Evolutionary conservation across 2,329 filamentous ascomycete species (phyloP).

Genomic region (Paecilomyces sp.): DNA sequence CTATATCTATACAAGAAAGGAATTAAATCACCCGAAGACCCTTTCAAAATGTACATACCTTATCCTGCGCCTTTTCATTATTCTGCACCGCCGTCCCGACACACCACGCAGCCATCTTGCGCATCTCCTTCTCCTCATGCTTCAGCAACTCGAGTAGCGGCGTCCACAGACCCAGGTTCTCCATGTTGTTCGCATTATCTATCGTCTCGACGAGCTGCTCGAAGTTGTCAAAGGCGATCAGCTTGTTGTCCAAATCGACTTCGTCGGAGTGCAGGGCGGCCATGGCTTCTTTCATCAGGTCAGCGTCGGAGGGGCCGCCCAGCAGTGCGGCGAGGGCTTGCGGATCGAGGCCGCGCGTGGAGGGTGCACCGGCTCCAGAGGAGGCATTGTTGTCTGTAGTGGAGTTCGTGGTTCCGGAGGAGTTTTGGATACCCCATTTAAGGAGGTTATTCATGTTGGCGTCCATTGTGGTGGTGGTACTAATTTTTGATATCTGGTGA

Average conservation of each 20-base stretch:
- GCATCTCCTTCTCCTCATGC: constrained; percentile 62
- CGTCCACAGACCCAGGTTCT: constrained; percentile 70
- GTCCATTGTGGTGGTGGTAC: constrained; percentile 40
- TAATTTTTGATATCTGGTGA: neutral
- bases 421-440: constrained; percentile 69
- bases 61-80: constrained; percentile 78
- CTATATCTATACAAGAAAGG: constrained; percentile 12
- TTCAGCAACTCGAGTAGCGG: constrained; percentile 68
- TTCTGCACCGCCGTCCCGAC: constrained; percentile 94
- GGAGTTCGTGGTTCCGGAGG: constrained; percentile 31
- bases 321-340: constrained; percentile 67
- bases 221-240: constrained; percentile 88
- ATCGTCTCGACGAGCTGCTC: constrained; percentile 87
- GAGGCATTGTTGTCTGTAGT: constrained; percentile 25
- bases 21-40: constrained; percentile 36
- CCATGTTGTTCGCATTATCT: constrained; percentile 95
- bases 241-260: constrained; percentile 64
- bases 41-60: constrained; percentile 33
- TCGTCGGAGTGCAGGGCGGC: constrained; percentile 61
- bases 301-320: constrained; percentile 81
- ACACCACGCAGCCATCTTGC: constrained; percentile 89
- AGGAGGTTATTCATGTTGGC: constrained; percentile 68
- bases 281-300: constrained; percentile 85
- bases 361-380: constrained; percentile 23
- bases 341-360: constrained; percentile 49